phyloP scores from a whole-genome alignment of 129 eudicot genomes.

The Artemisia annua region DNA sequence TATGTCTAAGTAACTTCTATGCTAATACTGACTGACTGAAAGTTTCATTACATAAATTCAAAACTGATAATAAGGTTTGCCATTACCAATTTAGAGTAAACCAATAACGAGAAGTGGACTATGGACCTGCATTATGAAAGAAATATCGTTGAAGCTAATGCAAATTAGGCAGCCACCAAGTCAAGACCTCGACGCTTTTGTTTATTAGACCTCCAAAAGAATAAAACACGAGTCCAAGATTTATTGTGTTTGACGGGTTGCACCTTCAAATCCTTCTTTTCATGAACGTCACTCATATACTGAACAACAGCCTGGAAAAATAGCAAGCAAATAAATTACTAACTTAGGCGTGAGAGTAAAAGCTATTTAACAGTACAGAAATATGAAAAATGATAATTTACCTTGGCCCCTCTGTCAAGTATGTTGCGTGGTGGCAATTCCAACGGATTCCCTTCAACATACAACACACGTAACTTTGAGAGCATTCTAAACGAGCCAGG shows the following conservation, averaged over 20 bases:
- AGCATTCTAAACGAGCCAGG: constrained; percentile 86
- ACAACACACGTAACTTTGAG: constrained; percentile 50
- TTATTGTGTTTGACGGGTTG: constrained; percentile 71
- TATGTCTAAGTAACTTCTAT: constrained; percentile 15
- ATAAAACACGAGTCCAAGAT: constrained; percentile 58
- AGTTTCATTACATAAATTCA: not conserved
- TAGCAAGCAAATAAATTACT: not conserved
- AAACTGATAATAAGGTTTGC: not conserved
- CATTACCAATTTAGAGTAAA: constrained; percentile 1
- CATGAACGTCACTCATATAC: constrained; percentile 66
- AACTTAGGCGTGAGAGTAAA: constrained; percentile 7
- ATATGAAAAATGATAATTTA: constrained; percentile 14
- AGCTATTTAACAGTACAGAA: not conserved
- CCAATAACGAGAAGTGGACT: not conserved
- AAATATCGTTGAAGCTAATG: not conserved
- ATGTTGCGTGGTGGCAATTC: constrained; percentile 65
- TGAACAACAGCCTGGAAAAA: constrained; percentile 70
- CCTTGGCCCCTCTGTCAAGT: constrained; percentile 72
- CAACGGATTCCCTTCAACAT: constrained; percentile 84
- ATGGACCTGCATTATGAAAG: not conserved
- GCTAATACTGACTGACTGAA: not conserved
- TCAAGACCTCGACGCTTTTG: constrained; percentile 50
- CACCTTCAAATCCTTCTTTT: constrained; percentile 56
- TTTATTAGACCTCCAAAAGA: constrained; percentile 59
- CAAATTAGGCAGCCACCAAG: constrained; percentile 33